Conservation (phyloP, 1,139 yeast genomes). For the Sugiyamaella grinbergsii region DNA sequence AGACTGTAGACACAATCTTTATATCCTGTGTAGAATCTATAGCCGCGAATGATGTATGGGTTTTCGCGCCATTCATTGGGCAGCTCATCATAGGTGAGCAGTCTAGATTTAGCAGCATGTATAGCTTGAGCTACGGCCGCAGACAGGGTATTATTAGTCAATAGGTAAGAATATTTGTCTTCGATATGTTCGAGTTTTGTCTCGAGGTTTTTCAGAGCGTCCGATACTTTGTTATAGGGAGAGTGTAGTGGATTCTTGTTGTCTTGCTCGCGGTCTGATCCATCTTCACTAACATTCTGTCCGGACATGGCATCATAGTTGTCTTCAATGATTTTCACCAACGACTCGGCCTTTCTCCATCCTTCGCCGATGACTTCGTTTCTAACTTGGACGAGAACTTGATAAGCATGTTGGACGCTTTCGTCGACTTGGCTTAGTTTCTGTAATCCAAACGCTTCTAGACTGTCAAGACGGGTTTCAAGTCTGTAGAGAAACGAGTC, state of each 20-base stretch:
- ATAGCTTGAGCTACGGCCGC: constrained; percentile 43
- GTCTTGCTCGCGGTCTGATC: constrained; percentile 5
- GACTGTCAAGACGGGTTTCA: constrained; percentile 37
- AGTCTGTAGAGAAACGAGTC: constrained; percentile 38
- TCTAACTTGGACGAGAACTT: constrained; percentile 38
- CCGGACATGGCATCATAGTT: constrained; percentile 27
- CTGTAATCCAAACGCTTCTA: constrained; percentile 41
- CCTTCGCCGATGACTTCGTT: constrained; percentile 41
- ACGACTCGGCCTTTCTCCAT: constrained; percentile 39
- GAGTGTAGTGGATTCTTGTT: neutral
- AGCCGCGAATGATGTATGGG: constrained; percentile 79
- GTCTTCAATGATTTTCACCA: constrained; percentile 37
- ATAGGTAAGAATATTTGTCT: constrained; percentile 28
- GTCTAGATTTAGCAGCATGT: constrained; percentile 53
- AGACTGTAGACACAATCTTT: constrained; percentile 58
- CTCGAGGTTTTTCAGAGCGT: constrained; percentile 40
- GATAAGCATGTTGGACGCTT: constrained; percentile 37
- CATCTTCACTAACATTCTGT: constrained; percentile 11
- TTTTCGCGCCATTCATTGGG: constrained; percentile 96
- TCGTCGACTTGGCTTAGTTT: constrained; percentile 41
- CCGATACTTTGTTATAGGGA: constrained; percentile 26
- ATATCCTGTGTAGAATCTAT: constrained; percentile 76
- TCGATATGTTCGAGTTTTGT: constrained; percentile 40
- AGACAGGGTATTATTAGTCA: constrained; percentile 25
- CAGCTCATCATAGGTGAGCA: constrained; percentile 79